Evolutionary conservation across 495 filamentous ascomycete species (phyloP).

Genomic region (Staphylotrichum longicolle): DNA sequence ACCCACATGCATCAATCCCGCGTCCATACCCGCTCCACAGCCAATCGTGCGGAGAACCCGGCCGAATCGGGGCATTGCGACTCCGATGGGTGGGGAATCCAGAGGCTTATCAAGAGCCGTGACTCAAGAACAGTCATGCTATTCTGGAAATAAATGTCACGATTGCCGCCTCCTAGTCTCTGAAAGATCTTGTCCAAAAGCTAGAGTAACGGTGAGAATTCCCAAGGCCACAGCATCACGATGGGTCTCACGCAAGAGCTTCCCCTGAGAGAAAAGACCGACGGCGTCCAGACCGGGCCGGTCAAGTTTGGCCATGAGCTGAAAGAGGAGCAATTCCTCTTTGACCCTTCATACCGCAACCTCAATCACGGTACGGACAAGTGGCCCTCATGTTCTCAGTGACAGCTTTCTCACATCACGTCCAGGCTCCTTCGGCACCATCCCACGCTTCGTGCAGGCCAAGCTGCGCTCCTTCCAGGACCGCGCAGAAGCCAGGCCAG

Average conservation of each 20-base stretch:
- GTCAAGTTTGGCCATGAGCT: slow-evolving; percentile 56
- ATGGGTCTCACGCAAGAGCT: slow-evolving; percentile 10
- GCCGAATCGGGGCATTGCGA: too few species aligned
- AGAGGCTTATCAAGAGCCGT: background rate
- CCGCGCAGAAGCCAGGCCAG: slow-evolving; percentile 61
- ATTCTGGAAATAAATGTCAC: too few species aligned
- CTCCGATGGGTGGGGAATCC: background rate
- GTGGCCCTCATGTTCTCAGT: too few species aligned
- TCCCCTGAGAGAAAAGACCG: slow-evolving; percentile 10
- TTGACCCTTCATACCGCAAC: slow-evolving; percentile 65
- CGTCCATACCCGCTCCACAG: background rate
- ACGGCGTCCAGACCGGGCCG: background rate
- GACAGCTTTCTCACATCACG: background rate
- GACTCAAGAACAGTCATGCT: background rate
- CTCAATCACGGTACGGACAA: slow-evolving; percentile 72
- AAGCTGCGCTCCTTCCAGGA: slow-evolving; percentile 59
- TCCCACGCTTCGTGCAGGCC: slow-evolving; percentile 59
- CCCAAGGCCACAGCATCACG: background rate
- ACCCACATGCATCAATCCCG: background rate
- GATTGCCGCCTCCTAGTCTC: too few species aligned
- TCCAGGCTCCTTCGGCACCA: slow-evolving; percentile 73
- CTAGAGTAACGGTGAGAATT: background rate
- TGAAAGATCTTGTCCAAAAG: too few species aligned
- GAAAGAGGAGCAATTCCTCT: slow-evolving; percentile 63
- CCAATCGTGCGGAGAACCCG: background rate